phyloP scores from a whole-genome alignment of 2,329 filamentous ascomycete genomes.

The Fusarium mundagurra region DNA sequence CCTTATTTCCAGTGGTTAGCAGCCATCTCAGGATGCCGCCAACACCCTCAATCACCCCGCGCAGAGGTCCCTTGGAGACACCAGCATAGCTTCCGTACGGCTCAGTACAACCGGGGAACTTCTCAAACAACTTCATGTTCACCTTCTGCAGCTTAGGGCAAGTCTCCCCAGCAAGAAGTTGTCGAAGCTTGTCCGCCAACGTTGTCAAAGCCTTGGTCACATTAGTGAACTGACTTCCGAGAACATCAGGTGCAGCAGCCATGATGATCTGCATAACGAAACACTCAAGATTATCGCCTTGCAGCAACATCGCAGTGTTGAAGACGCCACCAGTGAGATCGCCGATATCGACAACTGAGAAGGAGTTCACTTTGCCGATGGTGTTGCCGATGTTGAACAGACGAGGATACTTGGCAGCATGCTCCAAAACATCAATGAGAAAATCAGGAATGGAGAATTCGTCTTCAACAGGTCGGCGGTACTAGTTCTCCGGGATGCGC shows the following conservation, averaged over 20 bases:
- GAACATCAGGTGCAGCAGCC: slow-evolving; percentile 6
- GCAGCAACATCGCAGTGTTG: slow-evolving; percentile 50
- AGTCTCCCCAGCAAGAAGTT: background rate
- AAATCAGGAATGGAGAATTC: slow-evolving; percentile 3
- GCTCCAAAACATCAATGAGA: background rate
- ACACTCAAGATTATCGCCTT: slow-evolving; percentile 60
- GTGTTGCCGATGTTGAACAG: slow-evolving; percentile 3
- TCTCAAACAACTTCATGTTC: slow-evolving; percentile 5
- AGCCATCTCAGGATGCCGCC: slow-evolving; percentile 6
- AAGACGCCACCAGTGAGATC: slow-evolving; percentile 56
- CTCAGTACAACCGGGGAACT: slow-evolving; percentile 7
- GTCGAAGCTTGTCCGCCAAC: background rate
- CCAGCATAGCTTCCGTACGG: slow-evolving; percentile 22
- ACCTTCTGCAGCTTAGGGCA: background rate
- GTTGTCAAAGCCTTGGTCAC: background rate
- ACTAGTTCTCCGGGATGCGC: slow-evolving; percentile 9
- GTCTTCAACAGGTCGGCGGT: background rate
- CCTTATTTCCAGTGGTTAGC: background rate
- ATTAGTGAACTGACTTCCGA: slow-evolving; percentile 8
- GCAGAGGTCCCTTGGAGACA: slow-evolving; percentile 1
- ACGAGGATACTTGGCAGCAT: background rate
- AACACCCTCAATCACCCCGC: background rate
- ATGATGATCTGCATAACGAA: slow-evolving; percentile 47
- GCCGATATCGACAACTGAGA: background rate
- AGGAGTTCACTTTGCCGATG: background rate